Evolutionary conservation across 2,329 filamentous ascomycete genomes (phyloP).

Genomic region (Neopestalotiopsis clavispora): DNA sequence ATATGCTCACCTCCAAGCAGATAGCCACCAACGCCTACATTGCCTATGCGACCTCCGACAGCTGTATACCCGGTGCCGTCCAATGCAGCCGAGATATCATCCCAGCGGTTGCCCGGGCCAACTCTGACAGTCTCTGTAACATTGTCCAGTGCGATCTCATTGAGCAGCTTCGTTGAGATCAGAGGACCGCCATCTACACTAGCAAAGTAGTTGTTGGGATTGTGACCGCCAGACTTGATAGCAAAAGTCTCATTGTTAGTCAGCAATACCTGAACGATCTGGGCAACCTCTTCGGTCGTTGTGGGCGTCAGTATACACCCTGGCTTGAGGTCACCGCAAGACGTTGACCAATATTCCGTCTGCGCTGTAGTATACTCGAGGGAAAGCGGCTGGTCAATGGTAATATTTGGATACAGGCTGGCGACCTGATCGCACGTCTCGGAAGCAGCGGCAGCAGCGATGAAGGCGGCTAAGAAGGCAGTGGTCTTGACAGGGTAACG

Average conservation of each 20-base stretch:
- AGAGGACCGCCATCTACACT: constrained; percentile 54
- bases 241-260: constrained; percentile 55
- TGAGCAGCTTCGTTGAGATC: constrained; percentile 51
- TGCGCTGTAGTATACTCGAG: constrained; percentile 42
- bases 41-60: constrained; percentile 50
- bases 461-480: constrained; percentile 21
- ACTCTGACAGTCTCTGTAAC: constrained; percentile 44
- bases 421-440: constrained; percentile 45
- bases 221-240: constrained; percentile 62
- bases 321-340: constrained; percentile 47
- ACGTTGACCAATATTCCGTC: constrained; percentile 51
- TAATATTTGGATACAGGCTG: constrained; percentile 33
- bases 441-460: constrained; percentile 24
- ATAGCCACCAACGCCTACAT: constrained; percentile 53
- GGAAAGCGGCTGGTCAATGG: constrained; percentile 36
- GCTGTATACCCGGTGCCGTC: constrained; percentile 47
- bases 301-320: constrained; percentile 53
- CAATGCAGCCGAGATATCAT: constrained; percentile 44
- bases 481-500: constrained; percentile 12
- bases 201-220: constrained; percentile 57
- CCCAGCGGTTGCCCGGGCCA: constrained; percentile 51
- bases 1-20: constrained; percentile 56
- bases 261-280: constrained; percentile 54
- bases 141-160: constrained; percentile 44
- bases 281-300: constrained; percentile 55